Conservation (phyloP, 129 eudicot genomes). For the Lactuca sativa region DNA sequence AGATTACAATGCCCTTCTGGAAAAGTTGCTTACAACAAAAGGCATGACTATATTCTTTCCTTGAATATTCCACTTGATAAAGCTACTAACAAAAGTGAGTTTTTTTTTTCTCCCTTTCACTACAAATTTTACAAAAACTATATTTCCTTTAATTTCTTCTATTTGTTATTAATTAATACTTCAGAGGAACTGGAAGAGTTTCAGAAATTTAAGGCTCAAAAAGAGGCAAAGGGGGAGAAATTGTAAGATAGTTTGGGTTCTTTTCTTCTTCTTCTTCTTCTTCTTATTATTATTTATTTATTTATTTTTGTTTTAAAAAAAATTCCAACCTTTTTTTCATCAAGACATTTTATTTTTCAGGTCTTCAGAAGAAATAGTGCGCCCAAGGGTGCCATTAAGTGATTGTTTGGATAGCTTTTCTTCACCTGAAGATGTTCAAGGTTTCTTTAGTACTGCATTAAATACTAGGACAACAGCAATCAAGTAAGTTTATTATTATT, state of each 20-base stretch:
- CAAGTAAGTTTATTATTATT: conserved; percentile 44
- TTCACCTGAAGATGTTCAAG: conserved; percentile 85
- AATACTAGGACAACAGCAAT: conserved; percentile 77
- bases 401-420: conserved; percentile 79
- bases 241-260: conserved; percentile 46
- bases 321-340: too few relatives aligned
- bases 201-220: conserved; percentile 55
- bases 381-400: conserved; percentile 86
- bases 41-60: conserved; percentile 83
- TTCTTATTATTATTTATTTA: too few relatives aligned
- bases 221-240: conserved; percentile 57
- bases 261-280: background rate
- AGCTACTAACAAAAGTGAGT: conserved; percentile 81
- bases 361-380: conserved; percentile 70
- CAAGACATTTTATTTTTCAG: conserved; percentile 34
- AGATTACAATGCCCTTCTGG: conserved; percentile 90
- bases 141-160: background rate
- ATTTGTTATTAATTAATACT: conserved; percentile 12
- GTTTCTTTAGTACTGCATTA: conserved; percentile 82
- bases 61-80: conserved; percentile 77
- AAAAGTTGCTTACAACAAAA: conserved; percentile 81
- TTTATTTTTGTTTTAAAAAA: too few relatives aligned
- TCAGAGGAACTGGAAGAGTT: conserved; percentile 78
- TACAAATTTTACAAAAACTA: too few relatives aligned
- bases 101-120: background rate